A percentile compares a stretch with the other conserved stretches of the same genome.
Evolutionary conservation across 2,329 filamentous ascomycete species (phyloP).

Genomic region (Xylariaceae sp.): DNA sequence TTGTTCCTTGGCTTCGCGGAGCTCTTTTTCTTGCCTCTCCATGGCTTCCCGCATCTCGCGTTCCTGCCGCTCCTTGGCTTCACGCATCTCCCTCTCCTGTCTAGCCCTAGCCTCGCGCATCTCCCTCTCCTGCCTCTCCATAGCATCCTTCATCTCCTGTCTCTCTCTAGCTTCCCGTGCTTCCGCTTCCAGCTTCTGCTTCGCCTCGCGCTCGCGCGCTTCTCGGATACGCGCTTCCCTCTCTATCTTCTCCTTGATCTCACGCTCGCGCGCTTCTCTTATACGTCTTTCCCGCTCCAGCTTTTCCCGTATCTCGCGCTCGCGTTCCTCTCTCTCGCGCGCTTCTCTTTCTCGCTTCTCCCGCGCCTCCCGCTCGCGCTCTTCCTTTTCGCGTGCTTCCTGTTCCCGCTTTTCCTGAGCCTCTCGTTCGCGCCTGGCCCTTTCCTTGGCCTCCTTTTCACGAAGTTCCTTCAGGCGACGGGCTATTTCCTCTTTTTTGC

Average conservation of each 20-base stretch:
- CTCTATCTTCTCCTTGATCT: constrained; percentile 32
- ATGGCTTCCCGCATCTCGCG: constrained; percentile 33
- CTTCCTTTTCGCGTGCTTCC: constrained; percentile 29
- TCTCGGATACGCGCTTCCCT: constrained; percentile 28
- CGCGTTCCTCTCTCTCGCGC: constrained; percentile 38
- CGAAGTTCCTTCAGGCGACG: constrained; percentile 49
- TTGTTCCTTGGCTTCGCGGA: constrained; percentile 34
- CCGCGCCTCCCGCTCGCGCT: constrained; percentile 33
- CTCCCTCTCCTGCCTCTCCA: constrained; percentile 31
- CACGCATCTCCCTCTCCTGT: constrained; percentile 41
- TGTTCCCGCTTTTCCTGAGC: constrained; percentile 24
- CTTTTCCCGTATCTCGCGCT: constrained; percentile 34
- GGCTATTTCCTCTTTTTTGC: constrained; percentile 51
- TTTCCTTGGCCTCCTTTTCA: constrained; percentile 43
- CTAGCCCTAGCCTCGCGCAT: constrained; percentile 34
- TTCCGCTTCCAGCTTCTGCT: constrained; percentile 26
- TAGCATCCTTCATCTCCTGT: constrained; percentile 37
- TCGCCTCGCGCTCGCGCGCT: constrained; percentile 28
- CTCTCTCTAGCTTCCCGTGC: constrained; percentile 31
- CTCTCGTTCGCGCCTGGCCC: constrained; percentile 29
- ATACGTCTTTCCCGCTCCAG: constrained; percentile 26
- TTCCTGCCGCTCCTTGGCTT: constrained; percentile 29
- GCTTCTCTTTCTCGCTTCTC: constrained; percentile 38
- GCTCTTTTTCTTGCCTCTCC: constrained; percentile 38
- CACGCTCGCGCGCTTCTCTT: constrained; percentile 33